phyloP scores from a whole-genome alignment of 148 eudicot species.

The Amaranthus cruentus region DNA sequence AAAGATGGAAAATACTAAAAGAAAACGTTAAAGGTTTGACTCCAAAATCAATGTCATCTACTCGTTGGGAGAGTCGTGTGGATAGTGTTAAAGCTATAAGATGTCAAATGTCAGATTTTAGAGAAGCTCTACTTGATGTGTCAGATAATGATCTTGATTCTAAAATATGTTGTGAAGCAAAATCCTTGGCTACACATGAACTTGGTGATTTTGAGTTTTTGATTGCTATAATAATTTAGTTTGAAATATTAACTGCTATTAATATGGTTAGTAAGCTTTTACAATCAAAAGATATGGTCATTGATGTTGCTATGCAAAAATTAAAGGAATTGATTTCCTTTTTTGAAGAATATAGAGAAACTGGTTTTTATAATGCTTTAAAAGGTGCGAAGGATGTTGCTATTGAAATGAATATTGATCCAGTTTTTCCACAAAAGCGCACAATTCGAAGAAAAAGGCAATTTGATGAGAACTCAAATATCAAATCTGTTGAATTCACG shows the following conservation, averaged over 20 bases:
- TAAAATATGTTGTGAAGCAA: slow-evolving; percentile 20
- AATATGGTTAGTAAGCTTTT: slow-evolving; percentile 1
- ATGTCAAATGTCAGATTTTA: slow-evolving; percentile 5
- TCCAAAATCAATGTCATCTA: slow-evolving; percentile 18
- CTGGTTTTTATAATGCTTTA: slow-evolving; percentile 10
- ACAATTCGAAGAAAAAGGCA: slow-evolving; percentile 8
- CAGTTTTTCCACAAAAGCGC: slow-evolving; percentile 16
- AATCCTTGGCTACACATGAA: slow-evolving; percentile 19
- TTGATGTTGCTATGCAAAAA: slow-evolving; percentile 14
- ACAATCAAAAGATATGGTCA: slow-evolving; percentile 3
- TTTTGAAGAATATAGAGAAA: slow-evolving; percentile 16
- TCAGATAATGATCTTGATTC: slow-evolving; percentile 13
- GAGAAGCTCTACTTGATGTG: slow-evolving; percentile 23
- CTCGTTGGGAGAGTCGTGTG: slow-evolving; percentile 31
- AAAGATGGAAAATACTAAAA: slow-evolving; percentile 27
- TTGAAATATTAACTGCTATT: not conserved
- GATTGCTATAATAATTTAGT: slow-evolving; percentile 12
- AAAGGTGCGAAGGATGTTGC: slow-evolving; percentile 14
- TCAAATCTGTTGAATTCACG: not conserved
- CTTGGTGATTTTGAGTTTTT: slow-evolving; percentile 21
- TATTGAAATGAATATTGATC: slow-evolving; percentile 16
- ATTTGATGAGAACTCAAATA: slow-evolving; percentile 17
- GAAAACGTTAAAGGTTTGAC: slow-evolving; percentile 13
- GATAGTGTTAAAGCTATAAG: slow-evolving; percentile 31
- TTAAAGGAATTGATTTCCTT: slow-evolving; percentile 13